Evolutionary conservation across 495 filamentous ascomycete species (phyloP).

Genomic region (Bryoglossum gracile): DNA sequence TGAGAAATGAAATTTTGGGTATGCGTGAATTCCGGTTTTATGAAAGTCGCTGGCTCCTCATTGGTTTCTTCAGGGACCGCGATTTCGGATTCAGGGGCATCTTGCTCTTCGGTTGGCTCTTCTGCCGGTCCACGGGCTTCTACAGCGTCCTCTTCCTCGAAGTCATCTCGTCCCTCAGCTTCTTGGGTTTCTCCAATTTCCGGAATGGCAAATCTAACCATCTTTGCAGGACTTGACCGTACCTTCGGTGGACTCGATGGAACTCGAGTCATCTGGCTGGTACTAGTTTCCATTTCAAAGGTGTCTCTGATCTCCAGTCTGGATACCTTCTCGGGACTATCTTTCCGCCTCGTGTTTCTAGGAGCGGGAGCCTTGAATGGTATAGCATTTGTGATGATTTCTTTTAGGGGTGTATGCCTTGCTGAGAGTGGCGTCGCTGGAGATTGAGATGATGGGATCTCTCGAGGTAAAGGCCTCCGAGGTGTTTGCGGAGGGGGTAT

Average conservation of each 20-base stretch:
- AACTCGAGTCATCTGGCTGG: constrained; percentile 11
- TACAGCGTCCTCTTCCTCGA: not conserved
- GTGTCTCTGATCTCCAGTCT: constrained; percentile 20
- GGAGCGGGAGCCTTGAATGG: constrained; percentile 11
- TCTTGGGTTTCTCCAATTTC: constrained; percentile 1
- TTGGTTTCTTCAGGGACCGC: too few relatives aligned
- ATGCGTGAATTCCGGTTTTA: not conserved
- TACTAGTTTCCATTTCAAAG: constrained; percentile 9
- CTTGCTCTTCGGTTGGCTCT: too few relatives aligned
- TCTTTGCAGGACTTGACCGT: constrained; percentile 22
- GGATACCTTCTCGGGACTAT: constrained; percentile 7
- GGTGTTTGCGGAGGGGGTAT: constrained; percentile 23
- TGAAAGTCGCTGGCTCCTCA: not conserved
- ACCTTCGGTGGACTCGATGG: constrained; percentile 11
- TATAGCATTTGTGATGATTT: constrained; percentile 17
- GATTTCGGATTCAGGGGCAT: too few relatives aligned
- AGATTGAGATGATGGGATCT: constrained; percentile 26
- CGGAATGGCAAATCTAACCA: constrained; percentile 20
- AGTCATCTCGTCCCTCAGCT: too few relatives aligned
- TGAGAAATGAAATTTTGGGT: not conserved
- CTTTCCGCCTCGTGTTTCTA: not conserved
- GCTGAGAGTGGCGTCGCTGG: constrained; percentile 17
- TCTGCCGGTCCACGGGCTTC: too few relatives aligned
- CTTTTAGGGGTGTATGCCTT: constrained; percentile 10
- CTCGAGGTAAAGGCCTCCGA: constrained; percentile 2